Base-by-base conservation (phyloP, 805 yeast genomes). In the Wickerhamiella alocasiicola region DNA sequence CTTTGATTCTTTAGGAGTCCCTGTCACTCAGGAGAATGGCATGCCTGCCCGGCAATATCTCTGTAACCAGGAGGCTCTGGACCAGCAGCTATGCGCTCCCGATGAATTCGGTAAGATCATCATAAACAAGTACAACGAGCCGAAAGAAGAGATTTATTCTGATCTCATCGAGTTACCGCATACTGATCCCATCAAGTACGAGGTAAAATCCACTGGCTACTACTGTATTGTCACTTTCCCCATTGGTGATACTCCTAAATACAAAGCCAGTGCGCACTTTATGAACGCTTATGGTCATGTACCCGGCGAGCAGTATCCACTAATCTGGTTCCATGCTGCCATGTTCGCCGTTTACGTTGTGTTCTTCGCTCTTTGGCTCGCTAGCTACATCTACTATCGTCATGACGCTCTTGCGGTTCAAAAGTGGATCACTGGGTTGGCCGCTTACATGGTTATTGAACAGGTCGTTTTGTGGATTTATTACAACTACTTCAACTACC, bases 201-300 rank as follows among this genome's bases (percentile, higher is more conserved):
- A 66, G 3, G 74, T 91, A 32, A 64, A 67, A 43, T 67, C 70
- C 44, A 84, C 97, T 1, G 97, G 97, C 5, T 91, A 80, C 60
- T 91, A 87, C 62, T 91, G 98, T 65, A 80, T 88, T 31, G 76
- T 85, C 2, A 78, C 93, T 0, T 74, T 66, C 48, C 67, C 74
- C 18, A 62, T 71, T 18, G 48, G 54, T 13, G 57, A 62, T 9
- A 43, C 49, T 17, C 39, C 49, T 42, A 32, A 65, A 64, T 91
- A 78, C 60, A 59, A 67, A 38, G 81, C 88, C 12, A 60, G 63
- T n/a, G 79, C 80, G 32, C 78, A 78, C 51, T 91, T 83, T 62
- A 91, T 84, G 64, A 91, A 87, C 62, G 81, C 97, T 3, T 91
- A 72, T 60, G 98, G 98, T 43, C 72, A 82, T 45, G 65, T 91